Evolutionary conservation across 805 yeast genomes (phyloP).

Genomic region (Zygotorulaspora sp.): DNA sequence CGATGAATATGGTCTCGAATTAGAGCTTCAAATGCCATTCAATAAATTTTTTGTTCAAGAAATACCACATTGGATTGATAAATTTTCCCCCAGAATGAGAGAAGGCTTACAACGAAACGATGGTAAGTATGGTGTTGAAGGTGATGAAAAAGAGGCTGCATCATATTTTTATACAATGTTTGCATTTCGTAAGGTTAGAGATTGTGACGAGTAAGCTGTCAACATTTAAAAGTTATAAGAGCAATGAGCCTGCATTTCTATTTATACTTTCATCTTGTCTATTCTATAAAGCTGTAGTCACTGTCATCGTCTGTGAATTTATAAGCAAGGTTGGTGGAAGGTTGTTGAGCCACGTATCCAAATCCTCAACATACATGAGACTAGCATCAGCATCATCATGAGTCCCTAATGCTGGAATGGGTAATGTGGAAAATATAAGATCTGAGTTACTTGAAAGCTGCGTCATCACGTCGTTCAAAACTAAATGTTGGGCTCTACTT

Average conservation of each 20-base stretch:
- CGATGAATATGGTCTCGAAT: constrained; percentile 71
- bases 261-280: constrained; percentile 2
- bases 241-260: constrained; percentile 7
- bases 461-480: constrained; percentile 81
- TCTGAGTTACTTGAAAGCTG: constrained; percentile 56
- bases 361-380: constrained; percentile 65
- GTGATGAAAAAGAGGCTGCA: constrained; percentile 84
- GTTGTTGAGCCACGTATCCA: constrained; percentile 75
- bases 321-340: constrained; percentile 79
- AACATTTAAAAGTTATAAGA: background rate
- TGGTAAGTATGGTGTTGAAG: constrained; percentile 82
- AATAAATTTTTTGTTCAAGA: constrained; percentile 77
- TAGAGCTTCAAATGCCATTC: constrained; percentile 71
- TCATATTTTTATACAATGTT: constrained; percentile 81
- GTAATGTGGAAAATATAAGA: constrained; percentile 82
- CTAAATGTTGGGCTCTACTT: constrained; percentile 83
- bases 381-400: constrained; percentile 66
- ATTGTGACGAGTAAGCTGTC: constrained; percentile 16
- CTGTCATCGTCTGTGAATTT: constrained; percentile 93
- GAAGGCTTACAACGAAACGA: constrained; percentile 71
- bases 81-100: constrained; percentile 54
- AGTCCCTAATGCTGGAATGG: constrained; percentile 82
- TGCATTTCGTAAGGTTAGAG: constrained; percentile 63
- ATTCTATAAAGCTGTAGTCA: constrained; percentile 76
- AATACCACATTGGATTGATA: constrained; percentile 59